Base-by-base conservation (phyloP, 1,139 yeast genomes). In the Kluyveromyces sp. region DNA sequence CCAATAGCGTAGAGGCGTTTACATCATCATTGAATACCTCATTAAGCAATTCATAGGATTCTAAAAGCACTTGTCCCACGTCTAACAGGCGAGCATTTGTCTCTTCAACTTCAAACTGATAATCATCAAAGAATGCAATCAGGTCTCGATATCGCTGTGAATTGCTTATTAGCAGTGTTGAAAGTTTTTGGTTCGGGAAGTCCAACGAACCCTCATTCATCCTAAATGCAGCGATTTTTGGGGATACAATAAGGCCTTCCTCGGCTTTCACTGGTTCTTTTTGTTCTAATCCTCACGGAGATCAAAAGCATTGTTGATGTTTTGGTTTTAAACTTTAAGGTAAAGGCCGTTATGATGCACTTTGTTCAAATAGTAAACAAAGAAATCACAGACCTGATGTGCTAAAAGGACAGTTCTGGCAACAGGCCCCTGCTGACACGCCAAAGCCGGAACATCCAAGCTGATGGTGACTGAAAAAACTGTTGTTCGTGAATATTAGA, bases 1-100 rank as follows among this genome's bases (percentile, higher is more conserved):
- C 33, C 3, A 36, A 36, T 36, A 45, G 13, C 25, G 34, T 42
- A 2, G 46, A 43, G 9, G 39, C 46, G n/a, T 13, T 18, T 12
- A 43, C 33, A 30, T 39, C 40, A 11, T 40, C 28, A 1, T 15
- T 8, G 20, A 40, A 39, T n/a, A 42, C 4, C 2, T 20, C 36
- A 16, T 13, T 19, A 11, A 42, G 26, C 11, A 41, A 29, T 8
- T 12, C 31, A 18, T 29, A 17, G 4, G 40, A 28, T 2, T 29
- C 32, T 13, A 29, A 17, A 3, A 42, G 38, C n/a, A 33, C 3
- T 8, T 42, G 20, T 16, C 16, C 25, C 34, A 42, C 20, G 6
- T 35, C 22, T 9, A 29, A 25, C 7, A 46, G 20, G 2, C 28
- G 30, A 18, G 38, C 28, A 15, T 33, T 38, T 15, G 34, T 40